Evolutionary conservation across 108 stramenopile genomes (phyloP), one percentile per base, ranked within the genome.

Genomic region (Nitzschia palea): DNA sequence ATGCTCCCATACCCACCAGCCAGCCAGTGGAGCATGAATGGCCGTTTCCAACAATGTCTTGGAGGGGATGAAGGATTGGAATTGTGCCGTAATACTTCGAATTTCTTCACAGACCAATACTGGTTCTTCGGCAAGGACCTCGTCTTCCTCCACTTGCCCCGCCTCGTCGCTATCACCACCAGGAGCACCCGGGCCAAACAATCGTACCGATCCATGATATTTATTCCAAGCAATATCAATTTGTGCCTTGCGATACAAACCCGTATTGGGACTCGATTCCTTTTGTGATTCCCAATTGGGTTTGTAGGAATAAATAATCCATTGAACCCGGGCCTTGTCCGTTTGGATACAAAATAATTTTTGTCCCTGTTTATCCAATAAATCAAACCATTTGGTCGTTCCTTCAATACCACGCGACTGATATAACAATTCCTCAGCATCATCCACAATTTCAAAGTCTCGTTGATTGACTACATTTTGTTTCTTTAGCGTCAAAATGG

Each of bases 1-100:
- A 27, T 63, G 28, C 51, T 71, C 70, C 70, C 70, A 63, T 15
- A 63, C 52, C 70, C 70, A 71, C 33, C 42, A 63, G 5, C 62
- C 70, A 25, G 15, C 42, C 14, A 63, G 62, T 25, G 61, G 30
- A 18, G 70, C 62, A 42, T 62, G 62, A 31, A 63, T 20, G 15
- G 44, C 50, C 2, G 43, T 51, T 10, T 66, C 53, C 12, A 37
- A 22, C 58, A 51, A 36, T 51, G n/a, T 26, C 42, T 54, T 34
- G 47, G 47, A 18, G 18, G 68, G 68, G 22, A 69, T 30, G 59
- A 23, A 69, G 20, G 51, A 54, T 37, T 69, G 68, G 28, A 54
- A 69, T 30, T 69, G 68, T 2, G 68, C 55, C 17, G 68, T 69
- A 18, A 57, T 44, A 28, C 53, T 55, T n/a, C 17, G 23, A 14